phyloP scores from a whole-genome alignment of 2,329 filamentous ascomycete genomes.

The Canariomyces notabilis region DNA sequence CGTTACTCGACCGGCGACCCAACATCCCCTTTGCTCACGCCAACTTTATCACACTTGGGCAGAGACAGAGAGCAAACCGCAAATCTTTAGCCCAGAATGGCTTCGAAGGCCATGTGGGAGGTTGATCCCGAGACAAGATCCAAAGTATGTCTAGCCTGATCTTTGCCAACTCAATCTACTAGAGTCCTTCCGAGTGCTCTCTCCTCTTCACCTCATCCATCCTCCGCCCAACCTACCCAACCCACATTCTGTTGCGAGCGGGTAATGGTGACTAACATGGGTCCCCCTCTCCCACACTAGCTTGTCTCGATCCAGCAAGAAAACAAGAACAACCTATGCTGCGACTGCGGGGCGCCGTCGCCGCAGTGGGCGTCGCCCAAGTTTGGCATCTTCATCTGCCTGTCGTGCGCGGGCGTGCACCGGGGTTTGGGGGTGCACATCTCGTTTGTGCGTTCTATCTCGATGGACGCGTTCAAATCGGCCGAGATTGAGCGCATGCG shows the following conservation, averaged over 20 bases:
- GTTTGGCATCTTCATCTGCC: conserved; percentile 97
- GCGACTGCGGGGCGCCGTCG: conserved; percentile 91
- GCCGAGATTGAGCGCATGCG: conserved; percentile 92
- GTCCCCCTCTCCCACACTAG: conserved; percentile 40
- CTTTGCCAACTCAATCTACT: background rate
- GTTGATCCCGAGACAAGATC: conserved; percentile 95
- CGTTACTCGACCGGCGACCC: background rate
- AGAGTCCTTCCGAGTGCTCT: too few species aligned
- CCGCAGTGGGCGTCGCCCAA: conserved; percentile 98
- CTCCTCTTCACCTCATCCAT: too few species aligned
- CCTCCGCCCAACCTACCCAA: too few species aligned
- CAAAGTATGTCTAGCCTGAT: conserved; percentile 55
- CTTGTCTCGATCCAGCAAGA: conserved; percentile 87
- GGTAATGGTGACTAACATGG: background rate
- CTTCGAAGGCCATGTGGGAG: conserved; percentile 89
- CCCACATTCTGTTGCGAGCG: too few species aligned
- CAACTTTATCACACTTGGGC: too few species aligned
- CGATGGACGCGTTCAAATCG: conserved; percentile 97
- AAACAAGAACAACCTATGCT: conserved; percentile 83
- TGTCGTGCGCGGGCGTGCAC: conserved; percentile 91
- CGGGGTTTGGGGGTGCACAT: conserved; percentile 95
- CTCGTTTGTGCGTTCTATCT: conserved; percentile 94
- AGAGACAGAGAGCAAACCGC: background rate
- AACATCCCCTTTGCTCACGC: background rate
- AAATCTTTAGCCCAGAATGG: conserved; percentile 38